phyloP scores from a whole-genome alignment of 306 rosid species.

The Morella rubra region DNA sequence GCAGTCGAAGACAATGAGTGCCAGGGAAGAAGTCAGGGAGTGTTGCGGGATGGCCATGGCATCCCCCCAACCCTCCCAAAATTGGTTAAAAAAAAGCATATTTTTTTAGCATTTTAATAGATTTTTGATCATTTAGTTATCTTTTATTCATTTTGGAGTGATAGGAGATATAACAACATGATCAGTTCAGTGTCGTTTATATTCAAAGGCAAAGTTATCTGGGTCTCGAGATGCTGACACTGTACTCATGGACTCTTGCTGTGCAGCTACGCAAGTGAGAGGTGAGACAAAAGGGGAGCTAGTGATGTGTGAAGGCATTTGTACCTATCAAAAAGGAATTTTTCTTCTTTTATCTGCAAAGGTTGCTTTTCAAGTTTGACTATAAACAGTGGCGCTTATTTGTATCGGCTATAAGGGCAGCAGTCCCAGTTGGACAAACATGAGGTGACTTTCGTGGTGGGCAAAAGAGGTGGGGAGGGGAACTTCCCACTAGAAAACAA shows the following conservation, averaged over 20 bases:
- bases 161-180: not conserved
- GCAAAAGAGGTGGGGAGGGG: not conserved
- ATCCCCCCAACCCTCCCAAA: no score
- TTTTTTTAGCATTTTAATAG: no score
- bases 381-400: not conserved
- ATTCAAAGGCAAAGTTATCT: not conserved
- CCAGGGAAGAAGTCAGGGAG: no score
- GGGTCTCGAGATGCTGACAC: not conserved
- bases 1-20: no score
- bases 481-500: not conserved
- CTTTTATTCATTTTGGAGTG: no score
- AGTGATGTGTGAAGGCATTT: not conserved
- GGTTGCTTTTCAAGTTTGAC: slow-evolving; percentile 1
- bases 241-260: not conserved
- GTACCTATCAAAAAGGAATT: not conserved
- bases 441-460: not conserved
- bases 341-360: not conserved
- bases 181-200: not conserved
- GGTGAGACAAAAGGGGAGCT: not conserved
- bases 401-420: not conserved
- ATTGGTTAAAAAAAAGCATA: no score
- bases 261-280: not conserved
- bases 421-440: not conserved
- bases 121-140: no score
- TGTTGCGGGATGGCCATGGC: no score